phyloP scores from a whole-genome alignment of 257 asterid species.

The Petunia axillaris region DNA sequence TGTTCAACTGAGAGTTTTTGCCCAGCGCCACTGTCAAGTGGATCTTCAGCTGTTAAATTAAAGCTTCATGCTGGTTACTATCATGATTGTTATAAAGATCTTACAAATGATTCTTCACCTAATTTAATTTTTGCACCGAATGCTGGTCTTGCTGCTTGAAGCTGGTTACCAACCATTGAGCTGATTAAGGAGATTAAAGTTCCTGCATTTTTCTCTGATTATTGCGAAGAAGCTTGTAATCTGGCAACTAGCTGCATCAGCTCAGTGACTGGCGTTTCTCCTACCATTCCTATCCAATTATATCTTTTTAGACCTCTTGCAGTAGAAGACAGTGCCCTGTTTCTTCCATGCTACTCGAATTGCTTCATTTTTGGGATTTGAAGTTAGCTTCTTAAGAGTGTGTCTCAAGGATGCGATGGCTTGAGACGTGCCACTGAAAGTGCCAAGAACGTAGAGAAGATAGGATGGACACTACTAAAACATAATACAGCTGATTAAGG shows the following conservation, averaged over 20 bases:
- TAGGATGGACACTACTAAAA: too few relatives aligned
- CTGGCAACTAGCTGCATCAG: conserved; percentile 63
- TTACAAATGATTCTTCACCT: conserved; percentile 33
- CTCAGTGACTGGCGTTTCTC: conserved; percentile 48
- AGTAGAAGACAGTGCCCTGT: conserved; percentile 64
- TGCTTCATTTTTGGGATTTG: conserved; percentile 81
- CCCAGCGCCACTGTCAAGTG: conserved; percentile 23
- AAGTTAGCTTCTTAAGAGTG: background rate
- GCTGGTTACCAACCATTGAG: conserved; percentile 78
- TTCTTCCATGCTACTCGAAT: conserved; percentile 78
- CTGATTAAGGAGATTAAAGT: conserved; percentile 37
- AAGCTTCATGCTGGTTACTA: conserved; percentile 80
- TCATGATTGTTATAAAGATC: conserved; percentile 61
- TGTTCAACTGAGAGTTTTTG: conserved; percentile 31
- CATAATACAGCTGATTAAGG: too few relatives aligned
- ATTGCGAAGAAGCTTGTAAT: too few relatives aligned
- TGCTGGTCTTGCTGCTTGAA: conserved; percentile 89
- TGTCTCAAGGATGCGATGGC: too few relatives aligned
- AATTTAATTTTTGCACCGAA: conserved; percentile 65
- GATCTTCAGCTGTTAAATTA: conserved; percentile 47
- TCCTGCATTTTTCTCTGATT: too few relatives aligned
- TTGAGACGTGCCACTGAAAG: too few relatives aligned
- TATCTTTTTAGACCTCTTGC: conserved; percentile 86
- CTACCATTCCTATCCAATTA: conserved; percentile 61
- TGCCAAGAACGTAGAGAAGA: too few relatives aligned